Conservation (phyloP, 768 basidiomycete species). For the Tremella yokohamensis region DNA sequence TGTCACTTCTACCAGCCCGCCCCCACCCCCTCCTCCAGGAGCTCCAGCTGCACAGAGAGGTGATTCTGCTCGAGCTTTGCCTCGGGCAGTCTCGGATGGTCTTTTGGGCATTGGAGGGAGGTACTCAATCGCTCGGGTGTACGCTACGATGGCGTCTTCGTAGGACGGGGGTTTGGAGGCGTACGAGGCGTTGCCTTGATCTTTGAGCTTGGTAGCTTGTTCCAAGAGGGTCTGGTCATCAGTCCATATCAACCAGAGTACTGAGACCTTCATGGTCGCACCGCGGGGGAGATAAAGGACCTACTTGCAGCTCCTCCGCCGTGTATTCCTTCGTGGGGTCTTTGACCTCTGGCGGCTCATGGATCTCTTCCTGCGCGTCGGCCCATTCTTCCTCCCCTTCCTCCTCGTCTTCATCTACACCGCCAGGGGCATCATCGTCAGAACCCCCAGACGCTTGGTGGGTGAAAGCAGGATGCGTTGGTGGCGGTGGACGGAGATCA, state of each 20-base stretch:
- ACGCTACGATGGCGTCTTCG: constrained; percentile 67
- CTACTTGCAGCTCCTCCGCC: constrained; percentile 11
- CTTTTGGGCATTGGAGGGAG: constrained; percentile 55
- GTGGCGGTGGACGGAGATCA: too few relatives aligned
- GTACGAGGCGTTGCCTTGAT: constrained; percentile 72
- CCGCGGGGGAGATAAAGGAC: neutral
- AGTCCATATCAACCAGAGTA: neutral
- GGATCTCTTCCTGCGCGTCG: neutral
- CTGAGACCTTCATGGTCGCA: neutral
- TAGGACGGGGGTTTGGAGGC: constrained; percentile 58
- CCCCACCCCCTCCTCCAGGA: constrained; percentile 24
- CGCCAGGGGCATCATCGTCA: neutral
- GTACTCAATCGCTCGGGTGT: constrained; percentile 64
- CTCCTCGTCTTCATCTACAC: constrained; percentile 5
- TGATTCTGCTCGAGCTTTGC: constrained; percentile 1
- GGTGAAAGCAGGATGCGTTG: neutral
- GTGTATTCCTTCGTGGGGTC: neutral
- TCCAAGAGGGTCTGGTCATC: constrained; percentile 54
- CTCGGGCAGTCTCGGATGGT: neutral
- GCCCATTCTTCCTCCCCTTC: neutral
- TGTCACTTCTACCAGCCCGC: constrained; percentile 44
- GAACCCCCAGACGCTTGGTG: neutral
- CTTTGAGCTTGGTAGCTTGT: constrained; percentile 64
- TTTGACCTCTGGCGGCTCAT: neutral
- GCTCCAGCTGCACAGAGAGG: constrained; percentile 45